phyloP scores from a whole-genome alignment of 2,329 filamentous ascomycete species.

The Fusarium praegraminearum region DNA sequence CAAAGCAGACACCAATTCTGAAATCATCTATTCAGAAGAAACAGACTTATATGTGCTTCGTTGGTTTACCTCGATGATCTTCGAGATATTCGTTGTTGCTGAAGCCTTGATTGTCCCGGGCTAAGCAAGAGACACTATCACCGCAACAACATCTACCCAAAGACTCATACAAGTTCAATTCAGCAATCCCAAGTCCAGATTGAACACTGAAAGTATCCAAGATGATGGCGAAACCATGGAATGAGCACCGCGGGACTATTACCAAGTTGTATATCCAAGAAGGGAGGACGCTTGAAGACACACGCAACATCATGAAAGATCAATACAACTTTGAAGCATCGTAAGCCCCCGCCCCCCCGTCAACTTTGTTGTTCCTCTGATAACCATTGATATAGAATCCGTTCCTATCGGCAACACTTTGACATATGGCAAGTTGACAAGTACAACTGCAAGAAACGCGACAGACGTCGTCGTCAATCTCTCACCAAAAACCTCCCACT shows the following conservation, averaged over 20 bases:
- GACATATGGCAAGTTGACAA: slow-evolving; percentile 61
- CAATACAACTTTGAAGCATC: slow-evolving; percentile 58
- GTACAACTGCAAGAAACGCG: slow-evolving; percentile 58
- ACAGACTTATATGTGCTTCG: not conserved
- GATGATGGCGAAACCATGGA: slow-evolving; percentile 61
- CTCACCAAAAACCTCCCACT: slow-evolving; percentile 17
- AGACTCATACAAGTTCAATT: not conserved
- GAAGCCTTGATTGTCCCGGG: slow-evolving; percentile 40
- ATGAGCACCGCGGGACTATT: slow-evolving; percentile 53
- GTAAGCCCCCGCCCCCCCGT: slow-evolving; percentile 50
- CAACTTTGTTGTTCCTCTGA: not conserved
- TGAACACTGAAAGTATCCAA: not conserved
- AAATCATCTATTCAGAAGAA: not conserved
- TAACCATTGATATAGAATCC: slow-evolving; percentile 45
- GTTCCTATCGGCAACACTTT: slow-evolving; percentile 63
- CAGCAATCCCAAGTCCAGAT: not conserved
- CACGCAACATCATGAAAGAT: slow-evolving; percentile 56
- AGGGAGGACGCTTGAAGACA: slow-evolving; percentile 56
- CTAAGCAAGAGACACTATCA: slow-evolving; percentile 18
- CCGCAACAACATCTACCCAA: slow-evolving; percentile 1
- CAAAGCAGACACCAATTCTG: not conserved
- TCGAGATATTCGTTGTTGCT: slow-evolving; percentile 22
- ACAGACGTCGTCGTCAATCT: slow-evolving; percentile 30
- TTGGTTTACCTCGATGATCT: slow-evolving; percentile 30
- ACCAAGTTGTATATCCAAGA: slow-evolving; percentile 56